Percentiles rank a stretch among this genome's conserved stretches.
Evolutionary conservation across 331 rosid genomes (phyloP).

Genomic region (Malus hybrid): DNA sequence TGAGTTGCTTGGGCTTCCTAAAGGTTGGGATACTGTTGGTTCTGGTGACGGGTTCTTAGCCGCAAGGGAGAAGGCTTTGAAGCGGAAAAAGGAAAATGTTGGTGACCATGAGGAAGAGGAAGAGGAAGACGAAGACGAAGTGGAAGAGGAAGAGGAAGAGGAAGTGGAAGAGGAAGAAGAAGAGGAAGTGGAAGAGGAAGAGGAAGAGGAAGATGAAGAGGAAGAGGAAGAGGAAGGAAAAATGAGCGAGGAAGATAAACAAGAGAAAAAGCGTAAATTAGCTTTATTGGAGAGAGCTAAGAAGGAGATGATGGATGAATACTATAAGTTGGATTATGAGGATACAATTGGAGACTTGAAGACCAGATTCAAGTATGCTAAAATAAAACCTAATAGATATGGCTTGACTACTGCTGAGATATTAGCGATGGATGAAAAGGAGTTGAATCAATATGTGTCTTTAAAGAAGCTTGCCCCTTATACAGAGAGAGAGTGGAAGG

Average conservation of each 20-base stretch:
- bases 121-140: constrained; percentile 15
- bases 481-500: constrained; percentile 69
- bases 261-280: constrained; percentile 61
- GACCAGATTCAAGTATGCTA: constrained; percentile 85
- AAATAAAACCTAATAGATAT: constrained; percentile 55
- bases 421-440: constrained; percentile 64
- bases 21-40: constrained; percentile 52
- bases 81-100: constrained; percentile 35
- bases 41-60: constrained; percentile 59
- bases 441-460: constrained; percentile 64
- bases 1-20: constrained; percentile 72
- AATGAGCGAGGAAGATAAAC: constrained; percentile 36
- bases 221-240: constrained; percentile 4
- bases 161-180: constrained; percentile 13
- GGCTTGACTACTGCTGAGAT: constrained; percentile 58
- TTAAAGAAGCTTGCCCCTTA: constrained; percentile 83
- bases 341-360: constrained; percentile 83
- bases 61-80: constrained; percentile 49
- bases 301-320: constrained; percentile 82
- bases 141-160: constrained; percentile 12
- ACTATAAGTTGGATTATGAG: constrained; percentile 78
- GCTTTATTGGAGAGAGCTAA: constrained; percentile 81
- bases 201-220: not conserved
- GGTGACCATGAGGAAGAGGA: constrained; percentile 24
- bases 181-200: constrained; percentile 16